A percentile compares a stretch with the other conserved stretches of the same genome.
These are phyloP conservation scores for Globisporangium barbulae DNA, from an alignment of 352 stramenopile species.

Conservation along the genomic window DNA sequence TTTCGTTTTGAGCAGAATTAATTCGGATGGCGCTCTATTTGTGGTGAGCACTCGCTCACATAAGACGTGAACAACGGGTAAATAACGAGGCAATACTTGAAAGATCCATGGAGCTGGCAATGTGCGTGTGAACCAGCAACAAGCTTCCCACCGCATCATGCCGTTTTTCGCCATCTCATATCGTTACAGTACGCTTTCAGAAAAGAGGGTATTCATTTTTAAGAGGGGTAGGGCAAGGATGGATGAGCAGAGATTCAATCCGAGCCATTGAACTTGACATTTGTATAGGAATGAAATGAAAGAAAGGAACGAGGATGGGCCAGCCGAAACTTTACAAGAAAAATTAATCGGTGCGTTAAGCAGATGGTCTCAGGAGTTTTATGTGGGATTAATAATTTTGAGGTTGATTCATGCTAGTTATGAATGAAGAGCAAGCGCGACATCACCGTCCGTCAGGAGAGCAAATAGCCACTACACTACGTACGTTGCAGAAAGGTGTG, in stretches of 20 bases:
- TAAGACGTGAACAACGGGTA: too few relatives aligned
- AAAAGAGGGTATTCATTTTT: neutral
- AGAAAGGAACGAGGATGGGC: neutral
- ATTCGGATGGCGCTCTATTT: too few relatives aligned
- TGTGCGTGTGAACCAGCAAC: too few relatives aligned
- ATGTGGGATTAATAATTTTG: neutral
- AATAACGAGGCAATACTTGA: too few relatives aligned
- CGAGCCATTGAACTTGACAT: neutral
- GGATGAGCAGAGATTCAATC: neutral
- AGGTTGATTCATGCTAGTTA: too few relatives aligned
- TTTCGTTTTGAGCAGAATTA: neutral
- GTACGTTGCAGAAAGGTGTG: too few relatives aligned
- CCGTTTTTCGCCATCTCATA: too few relatives aligned
- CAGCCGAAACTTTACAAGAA: neutral
- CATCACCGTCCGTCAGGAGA: neutral
- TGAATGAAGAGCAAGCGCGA: neutral
- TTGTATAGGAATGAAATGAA: neutral
- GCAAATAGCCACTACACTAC: too few relatives aligned
- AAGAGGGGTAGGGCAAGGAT: too few relatives aligned
- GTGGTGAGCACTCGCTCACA: too few relatives aligned
- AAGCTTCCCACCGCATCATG: too few relatives aligned
- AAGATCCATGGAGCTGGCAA: too few relatives aligned
- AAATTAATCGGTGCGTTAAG: neutral
- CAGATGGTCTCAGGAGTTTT: conserved; percentile 2
- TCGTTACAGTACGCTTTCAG: neutral